Base-by-base conservation (phyloP, 352 stramenopile species). In the Discostella stelligera region DNA sequence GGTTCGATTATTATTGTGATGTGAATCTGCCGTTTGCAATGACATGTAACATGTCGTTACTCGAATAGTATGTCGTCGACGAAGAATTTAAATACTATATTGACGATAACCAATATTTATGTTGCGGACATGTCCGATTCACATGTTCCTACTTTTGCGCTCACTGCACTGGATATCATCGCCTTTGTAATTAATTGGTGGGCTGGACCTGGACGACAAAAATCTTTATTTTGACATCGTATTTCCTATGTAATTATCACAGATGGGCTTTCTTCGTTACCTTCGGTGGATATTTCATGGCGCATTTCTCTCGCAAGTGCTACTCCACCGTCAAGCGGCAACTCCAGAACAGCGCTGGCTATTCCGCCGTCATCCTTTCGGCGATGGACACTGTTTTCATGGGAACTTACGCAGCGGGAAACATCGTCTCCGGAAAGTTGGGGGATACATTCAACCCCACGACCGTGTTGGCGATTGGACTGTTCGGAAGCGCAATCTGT, bases 321-420 rank as follows among this genome's bases (percentile, higher is more conserved):
- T 95, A 95, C 74, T 95, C 90, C 11, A 95, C 90, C 20, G 88
- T 95, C 16, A 95, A 95, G 65, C 77, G 89, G 59, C 87, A 92
- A 70, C 83, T 94, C 16, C 27, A 94, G 71, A 74, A 63, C 9
- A 53, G 78, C 2, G 89, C 85, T 41, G 89, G 89, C 23, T 92
- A 89, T 54, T 80, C 72, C 58, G 30, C 85, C 49, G 56, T 90
- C 23, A 74, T 94, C 55, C 61, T 95, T 10, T 86, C 75, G 46
- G 85, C 85, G 39, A 94, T 95, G 92, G 90, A 95, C 82, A 93
- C 90, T 56, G 79, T 89, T 50, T 96, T 96, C 83, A 92, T 94
- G 87, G 85, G 88, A 23, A 86, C 82, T 41, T 94, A 94, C 66
- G 87, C 89, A 10, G 84, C 91, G 21, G 91, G 91, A 70, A 93